Evolutionary conservation across 768 basidiomycete species (phyloP).

Genomic region (Calocera viscosa): DNA sequence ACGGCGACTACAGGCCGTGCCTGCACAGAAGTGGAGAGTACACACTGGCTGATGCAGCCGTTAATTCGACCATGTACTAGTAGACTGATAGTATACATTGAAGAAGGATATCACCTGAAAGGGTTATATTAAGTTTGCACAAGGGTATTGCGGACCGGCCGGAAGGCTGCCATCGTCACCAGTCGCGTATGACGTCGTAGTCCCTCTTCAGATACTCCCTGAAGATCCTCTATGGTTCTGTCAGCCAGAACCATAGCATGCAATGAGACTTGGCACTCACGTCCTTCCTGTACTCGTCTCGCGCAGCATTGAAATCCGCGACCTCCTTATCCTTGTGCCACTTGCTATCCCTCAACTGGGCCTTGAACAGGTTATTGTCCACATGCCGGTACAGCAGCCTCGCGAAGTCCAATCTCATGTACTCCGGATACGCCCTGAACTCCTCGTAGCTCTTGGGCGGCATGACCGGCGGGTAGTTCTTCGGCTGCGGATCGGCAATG

Average conservation of each 20-base stretch:
- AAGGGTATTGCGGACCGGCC: neutral
- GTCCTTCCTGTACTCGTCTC: neutral
- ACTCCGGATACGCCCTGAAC: neutral
- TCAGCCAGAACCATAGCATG: neutral
- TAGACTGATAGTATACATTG: constrained; percentile 5
- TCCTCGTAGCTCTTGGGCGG: neutral
- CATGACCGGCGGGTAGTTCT: neutral
- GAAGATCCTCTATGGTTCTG: neutral
- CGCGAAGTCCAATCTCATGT: neutral
- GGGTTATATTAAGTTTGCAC: neutral
- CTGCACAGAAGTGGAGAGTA: neutral
- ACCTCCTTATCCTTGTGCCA: constrained; percentile 7
- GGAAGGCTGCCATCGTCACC: neutral
- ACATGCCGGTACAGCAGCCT: constrained; percentile 2
- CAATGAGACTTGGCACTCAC: neutral
- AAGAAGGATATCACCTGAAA: neutral
- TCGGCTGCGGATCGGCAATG: constrained; percentile 1
- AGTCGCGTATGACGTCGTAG: neutral
- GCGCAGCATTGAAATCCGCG: neutral
- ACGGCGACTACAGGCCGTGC: constrained; percentile 52
- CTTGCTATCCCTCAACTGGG: neutral
- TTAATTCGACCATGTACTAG: neutral
- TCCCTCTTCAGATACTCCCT: neutral
- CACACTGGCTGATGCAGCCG: neutral
- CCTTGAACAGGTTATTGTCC: neutral